These are phyloP conservation scores for Barnettozyma botsteinii DNA, from an alignment of 805 yeast species.

Conservation along the genomic window DNA sequence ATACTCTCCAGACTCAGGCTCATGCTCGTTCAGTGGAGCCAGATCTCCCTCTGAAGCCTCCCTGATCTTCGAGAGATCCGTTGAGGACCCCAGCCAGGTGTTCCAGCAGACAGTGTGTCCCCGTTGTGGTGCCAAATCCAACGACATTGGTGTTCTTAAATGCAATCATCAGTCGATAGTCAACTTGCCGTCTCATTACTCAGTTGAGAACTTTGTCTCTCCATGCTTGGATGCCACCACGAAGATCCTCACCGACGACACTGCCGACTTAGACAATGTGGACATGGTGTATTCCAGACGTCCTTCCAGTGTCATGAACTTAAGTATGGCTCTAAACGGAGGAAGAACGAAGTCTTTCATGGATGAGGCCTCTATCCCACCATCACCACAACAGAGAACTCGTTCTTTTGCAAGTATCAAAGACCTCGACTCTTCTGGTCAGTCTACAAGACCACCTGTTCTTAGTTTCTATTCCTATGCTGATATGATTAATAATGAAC, in stretches of 20 bases:
- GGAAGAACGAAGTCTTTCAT: conserved; percentile 28
- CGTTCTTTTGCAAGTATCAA: conserved; percentile 22
- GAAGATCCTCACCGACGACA: conserved; percentile 50
- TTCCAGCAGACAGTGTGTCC: conserved; percentile 24
- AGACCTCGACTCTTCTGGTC: conserved; percentile 18
- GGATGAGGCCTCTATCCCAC: conserved; percentile 14
- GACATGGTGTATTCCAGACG: conserved; percentile 65
- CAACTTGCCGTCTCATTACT: conserved; percentile 34
- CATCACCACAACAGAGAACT: conserved; percentile 18
- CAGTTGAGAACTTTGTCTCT: conserved; percentile 63
- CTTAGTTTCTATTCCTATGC: conserved; percentile 68
- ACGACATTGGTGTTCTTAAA: conserved; percentile 13
- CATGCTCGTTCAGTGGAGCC: neutral
- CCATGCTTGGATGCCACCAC: conserved; percentile 80
- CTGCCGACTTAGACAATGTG: conserved; percentile 58
- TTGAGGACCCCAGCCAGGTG: conserved; percentile 46
- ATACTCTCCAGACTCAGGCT: conserved; percentile 5
- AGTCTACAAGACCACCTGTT: conserved; percentile 19
- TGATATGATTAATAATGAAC: conserved; percentile 64
- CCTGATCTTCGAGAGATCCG: conserved; percentile 57
- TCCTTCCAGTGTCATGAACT: conserved; percentile 47
- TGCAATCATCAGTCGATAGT: conserved; percentile 27
- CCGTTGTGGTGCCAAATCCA: conserved; percentile 23
- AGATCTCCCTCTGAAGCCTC: conserved; percentile 9
- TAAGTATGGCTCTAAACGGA: conserved; percentile 22